Conservation (phyloP, 2,329 filamentous ascomycete species). For the Coleophoma crateriformis region DNA sequence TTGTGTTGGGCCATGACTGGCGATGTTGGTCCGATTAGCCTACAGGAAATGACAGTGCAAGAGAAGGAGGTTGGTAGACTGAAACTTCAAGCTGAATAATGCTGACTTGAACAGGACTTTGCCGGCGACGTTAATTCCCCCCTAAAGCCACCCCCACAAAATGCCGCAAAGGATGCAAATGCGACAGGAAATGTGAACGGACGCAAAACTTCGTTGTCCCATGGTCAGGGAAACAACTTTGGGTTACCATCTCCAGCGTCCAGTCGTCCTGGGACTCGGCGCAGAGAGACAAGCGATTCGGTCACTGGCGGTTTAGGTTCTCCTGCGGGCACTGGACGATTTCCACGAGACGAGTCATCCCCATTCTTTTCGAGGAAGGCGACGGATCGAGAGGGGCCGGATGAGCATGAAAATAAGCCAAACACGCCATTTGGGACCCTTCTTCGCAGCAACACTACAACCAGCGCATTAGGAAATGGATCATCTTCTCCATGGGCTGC, state of each 20-base stretch:
- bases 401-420: constrained; percentile 41
- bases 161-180: constrained; percentile 51
- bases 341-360: constrained; percentile 55
- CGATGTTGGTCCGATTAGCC: constrained; percentile 61
- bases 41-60: constrained; percentile 62
- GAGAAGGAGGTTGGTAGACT: constrained; percentile 50
- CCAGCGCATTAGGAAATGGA: constrained; percentile 37
- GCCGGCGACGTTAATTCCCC: constrained; percentile 86
- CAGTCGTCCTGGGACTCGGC: constrained; percentile 68
- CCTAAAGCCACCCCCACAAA: constrained; percentile 75
- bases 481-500: constrained; percentile 40
- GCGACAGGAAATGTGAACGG: constrained; percentile 53
- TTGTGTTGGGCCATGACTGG: constrained; percentile 83
- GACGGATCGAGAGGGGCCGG: constrained; percentile 46
- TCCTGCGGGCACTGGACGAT: constrained; percentile 53
- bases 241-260: constrained; percentile 69
- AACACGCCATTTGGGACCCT: constrained; percentile 38
- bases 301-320: constrained; percentile 57
- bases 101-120: constrained; percentile 58
- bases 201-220: constrained; percentile 78
- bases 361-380: constrained; percentile 53
- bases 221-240: constrained; percentile 55
- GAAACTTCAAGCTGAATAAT: constrained; percentile 4
- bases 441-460: constrained; percentile 48
- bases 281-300: constrained; percentile 73